Evolutionary conservation across 805 yeast species (phyloP).

Genomic region (Candida manassasensis): DNA sequence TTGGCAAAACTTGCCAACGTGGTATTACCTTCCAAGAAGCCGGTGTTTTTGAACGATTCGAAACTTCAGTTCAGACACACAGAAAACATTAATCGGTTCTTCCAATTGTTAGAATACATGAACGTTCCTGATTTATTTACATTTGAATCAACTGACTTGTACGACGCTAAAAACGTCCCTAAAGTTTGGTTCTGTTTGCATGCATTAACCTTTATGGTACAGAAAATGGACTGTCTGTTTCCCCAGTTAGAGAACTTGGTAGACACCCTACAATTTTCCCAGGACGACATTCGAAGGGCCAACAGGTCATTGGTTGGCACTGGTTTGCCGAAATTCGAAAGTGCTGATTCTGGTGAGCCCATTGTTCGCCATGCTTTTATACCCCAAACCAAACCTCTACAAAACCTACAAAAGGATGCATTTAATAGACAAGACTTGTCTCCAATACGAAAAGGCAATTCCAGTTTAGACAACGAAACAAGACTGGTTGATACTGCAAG

Average conservation of each 20-base stretch:
- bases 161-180: slow-evolving; percentile 87
- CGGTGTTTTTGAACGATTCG: slow-evolving; percentile 50
- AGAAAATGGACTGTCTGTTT: slow-evolving; percentile 47
- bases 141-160: slow-evolving; percentile 88
- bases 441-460: not conserved
- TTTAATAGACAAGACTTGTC: not conserved
- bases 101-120: slow-evolving; percentile 61
- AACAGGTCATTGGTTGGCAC: slow-evolving; percentile 65
- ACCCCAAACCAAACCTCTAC: not conserved
- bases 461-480: not conserved
- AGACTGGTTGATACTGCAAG: not conserved
- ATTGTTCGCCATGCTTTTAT: not conserved
- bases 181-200: slow-evolving; percentile 91
- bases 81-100: slow-evolving; percentile 84
- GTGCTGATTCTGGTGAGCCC: slow-evolving; percentile 30
- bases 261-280: slow-evolving; percentile 58
- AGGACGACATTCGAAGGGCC: slow-evolving; percentile 64
- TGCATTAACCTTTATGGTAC: slow-evolving; percentile 74
- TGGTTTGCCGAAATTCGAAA: slow-evolving; percentile 69
- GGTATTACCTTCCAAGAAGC: slow-evolving; percentile 62
- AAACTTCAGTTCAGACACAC: slow-evolving; percentile 81
- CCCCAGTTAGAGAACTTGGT: slow-evolving; percentile 61
- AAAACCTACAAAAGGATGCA: not conserved
- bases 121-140: slow-evolving; percentile 83
- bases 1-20: slow-evolving; percentile 73